A percentile compares a stretch with the other conserved stretches of the same genome.
Evolutionary conservation across 139 green algal species (phyloP).

Genomic region (Ettlia oleoabundans): DNA sequence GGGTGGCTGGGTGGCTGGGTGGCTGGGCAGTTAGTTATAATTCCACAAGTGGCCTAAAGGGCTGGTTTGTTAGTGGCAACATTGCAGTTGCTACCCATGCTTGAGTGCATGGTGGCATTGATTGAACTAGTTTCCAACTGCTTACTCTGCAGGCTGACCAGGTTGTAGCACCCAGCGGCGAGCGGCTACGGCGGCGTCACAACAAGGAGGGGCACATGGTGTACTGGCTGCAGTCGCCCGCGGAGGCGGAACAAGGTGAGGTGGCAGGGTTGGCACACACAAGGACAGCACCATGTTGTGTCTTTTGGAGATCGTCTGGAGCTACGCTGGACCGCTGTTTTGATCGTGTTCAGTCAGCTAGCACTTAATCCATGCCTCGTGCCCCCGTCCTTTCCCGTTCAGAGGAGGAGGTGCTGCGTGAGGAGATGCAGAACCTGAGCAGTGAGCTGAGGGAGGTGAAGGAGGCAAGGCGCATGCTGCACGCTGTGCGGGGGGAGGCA

Average conservation of each 20-base stretch:
- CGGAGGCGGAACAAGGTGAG: slow-evolving; percentile 6
- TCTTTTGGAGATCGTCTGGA: not conserved
- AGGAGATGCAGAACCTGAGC: slow-evolving; percentile 39
- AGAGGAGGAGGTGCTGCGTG: slow-evolving; percentile 38
- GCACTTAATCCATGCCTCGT: not conserved
- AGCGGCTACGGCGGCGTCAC: slow-evolving; percentile 60
- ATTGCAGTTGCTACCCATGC: too few relatives aligned
- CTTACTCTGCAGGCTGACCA: slow-evolving; percentile 38
- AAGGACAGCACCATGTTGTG: not conserved
- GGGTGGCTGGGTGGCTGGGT: too few relatives aligned
- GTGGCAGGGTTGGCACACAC: not conserved
- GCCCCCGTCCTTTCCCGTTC: not conserved
- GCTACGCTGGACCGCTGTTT: not conserved
- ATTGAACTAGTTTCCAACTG: too few relatives aligned
- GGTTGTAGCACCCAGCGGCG: slow-evolving; percentile 41
- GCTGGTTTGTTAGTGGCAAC: too few relatives aligned
- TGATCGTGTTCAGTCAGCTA: not conserved
- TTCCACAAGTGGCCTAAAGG: too few relatives aligned
- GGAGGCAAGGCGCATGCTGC: slow-evolving; percentile 36
- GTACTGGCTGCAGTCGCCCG: slow-evolving; percentile 62
- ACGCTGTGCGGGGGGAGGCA: slow-evolving; percentile 37
- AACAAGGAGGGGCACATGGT: slow-evolving; percentile 69
- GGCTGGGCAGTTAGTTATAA: too few relatives aligned
- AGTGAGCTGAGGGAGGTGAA: slow-evolving; percentile 42
- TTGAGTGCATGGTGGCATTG: too few relatives aligned